These are phyloP conservation scores for Aschersonia sp. DNA, from an alignment of 2,329 filamentous ascomycete species.

Conservation along the genomic window DNA sequence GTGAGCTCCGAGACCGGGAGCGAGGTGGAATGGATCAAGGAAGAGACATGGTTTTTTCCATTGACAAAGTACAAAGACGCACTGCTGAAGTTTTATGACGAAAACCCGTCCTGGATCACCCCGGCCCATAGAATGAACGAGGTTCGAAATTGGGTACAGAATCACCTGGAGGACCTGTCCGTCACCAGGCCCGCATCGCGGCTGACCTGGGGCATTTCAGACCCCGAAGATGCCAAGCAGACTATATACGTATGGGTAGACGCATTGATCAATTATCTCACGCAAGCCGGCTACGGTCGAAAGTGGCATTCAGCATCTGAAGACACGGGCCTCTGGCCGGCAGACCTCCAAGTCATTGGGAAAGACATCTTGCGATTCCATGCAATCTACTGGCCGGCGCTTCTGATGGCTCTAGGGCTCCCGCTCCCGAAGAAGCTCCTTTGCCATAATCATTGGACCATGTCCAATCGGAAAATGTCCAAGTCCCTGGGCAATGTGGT, in stretches of 20 bases:
- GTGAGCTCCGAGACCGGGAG: conserved; percentile 77
- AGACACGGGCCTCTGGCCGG: conserved; percentile 62
- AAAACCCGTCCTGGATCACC: conserved; percentile 64
- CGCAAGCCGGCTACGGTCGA: conserved; percentile 59
- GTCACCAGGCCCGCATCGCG: conserved; percentile 70
- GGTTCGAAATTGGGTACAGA: conserved; percentile 60
- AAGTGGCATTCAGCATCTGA: conserved; percentile 51
- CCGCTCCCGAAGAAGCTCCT: conserved; percentile 67
- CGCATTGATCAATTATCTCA: conserved; percentile 86
- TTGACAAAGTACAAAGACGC: conserved; percentile 69
- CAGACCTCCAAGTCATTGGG: conserved; percentile 81
- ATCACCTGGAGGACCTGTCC: conserved; percentile 73
- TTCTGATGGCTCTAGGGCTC: conserved; percentile 76
- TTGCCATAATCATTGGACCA: conserved; percentile 90
- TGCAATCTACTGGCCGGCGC: conserved; percentile 94
- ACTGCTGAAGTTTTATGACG: conserved; percentile 64
- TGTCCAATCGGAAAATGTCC: conserved; percentile 87
- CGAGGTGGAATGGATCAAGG: conserved; percentile 87
- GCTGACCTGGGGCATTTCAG: conserved; percentile 75
- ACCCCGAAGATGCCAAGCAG: conserved; percentile 70
- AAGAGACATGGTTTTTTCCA: conserved; percentile 89
- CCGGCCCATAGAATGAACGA: conserved; percentile 62
- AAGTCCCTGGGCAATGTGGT: conserved; percentile 93
- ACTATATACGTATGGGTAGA: conserved; percentile 99
- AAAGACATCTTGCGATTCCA: conserved; percentile 97